These are phyloP conservation scores for Paxillus involutus DNA, from an alignment of 768 basidiomycete species.

Conservation along the genomic window DNA sequence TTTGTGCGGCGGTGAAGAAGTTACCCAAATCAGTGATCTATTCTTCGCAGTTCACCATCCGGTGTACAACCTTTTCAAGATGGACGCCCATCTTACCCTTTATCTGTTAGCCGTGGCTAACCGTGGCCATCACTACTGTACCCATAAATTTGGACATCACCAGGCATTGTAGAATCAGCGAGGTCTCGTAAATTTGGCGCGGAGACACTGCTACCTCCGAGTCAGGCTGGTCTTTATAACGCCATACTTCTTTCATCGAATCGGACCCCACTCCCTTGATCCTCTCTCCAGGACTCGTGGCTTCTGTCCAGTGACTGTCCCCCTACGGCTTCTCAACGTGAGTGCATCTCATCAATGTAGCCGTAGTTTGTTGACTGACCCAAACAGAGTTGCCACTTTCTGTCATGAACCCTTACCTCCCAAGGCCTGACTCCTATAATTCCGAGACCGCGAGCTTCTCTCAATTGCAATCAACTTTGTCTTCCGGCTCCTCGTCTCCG, in stretches of 20 bases:
- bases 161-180: no score
- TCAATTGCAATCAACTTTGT: not conserved
- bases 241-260: not conserved
- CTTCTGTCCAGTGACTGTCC: not conserved
- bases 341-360: not conserved
- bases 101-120: not conserved
- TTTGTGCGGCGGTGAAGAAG: not conserved
- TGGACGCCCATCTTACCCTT: not conserved
- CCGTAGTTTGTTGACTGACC: not conserved
- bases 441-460: not conserved
- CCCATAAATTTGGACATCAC: not conserved
- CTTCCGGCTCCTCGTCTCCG: not conserved
- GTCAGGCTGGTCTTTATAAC: not conserved
- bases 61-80: not conserved
- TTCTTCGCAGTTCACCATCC: not conserved
- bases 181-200: not conserved
- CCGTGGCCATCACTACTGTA: not conserved
- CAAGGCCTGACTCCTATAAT: not conserved
- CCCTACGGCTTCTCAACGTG: not conserved
- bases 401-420: not conserved
- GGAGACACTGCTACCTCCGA: not conserved
- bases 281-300: not conserved
- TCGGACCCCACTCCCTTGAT: not conserved
- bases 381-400: not conserved
- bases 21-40: not conserved